A percentile compares a stretch with the other conserved stretches of the same genome.
These are phyloP conservation scores for Raphanus sativus DNA, from an alignment of 345 rosid species.

Conservation along the genomic window DNA sequence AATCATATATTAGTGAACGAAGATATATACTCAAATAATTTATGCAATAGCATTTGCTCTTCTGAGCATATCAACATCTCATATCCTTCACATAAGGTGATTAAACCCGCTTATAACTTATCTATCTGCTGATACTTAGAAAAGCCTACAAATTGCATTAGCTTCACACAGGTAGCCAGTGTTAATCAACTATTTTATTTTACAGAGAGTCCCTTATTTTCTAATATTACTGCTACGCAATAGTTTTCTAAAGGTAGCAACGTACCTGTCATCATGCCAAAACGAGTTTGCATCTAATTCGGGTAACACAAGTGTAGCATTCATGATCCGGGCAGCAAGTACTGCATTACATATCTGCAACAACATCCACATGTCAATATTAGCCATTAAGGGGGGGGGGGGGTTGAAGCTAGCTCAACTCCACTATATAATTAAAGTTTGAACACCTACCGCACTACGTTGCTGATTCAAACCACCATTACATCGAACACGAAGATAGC, in stretches of 20 bases:
- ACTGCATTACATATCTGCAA: conserved; percentile 95
- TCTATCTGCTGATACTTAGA: conserved; percentile 6
- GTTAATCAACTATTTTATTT: neutral
- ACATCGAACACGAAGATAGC: conserved; percentile 95
- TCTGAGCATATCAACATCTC: neutral
- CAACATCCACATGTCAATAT: conserved; percentile 23
- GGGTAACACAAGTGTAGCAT: conserved; percentile 95
- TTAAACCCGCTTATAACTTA: neutral
- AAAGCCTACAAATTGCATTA: conserved; percentile 4
- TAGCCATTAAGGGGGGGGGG: neutral
- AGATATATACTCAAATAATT: neutral
- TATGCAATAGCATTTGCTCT: conserved; percentile 2
- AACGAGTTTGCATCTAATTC: conserved; percentile 97
- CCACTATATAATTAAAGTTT: neutral
- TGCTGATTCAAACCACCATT: conserved; percentile 99
- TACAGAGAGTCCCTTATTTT: neutral
- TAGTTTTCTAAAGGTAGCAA: neutral
- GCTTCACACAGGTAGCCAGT: neutral
- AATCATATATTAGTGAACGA: neutral
- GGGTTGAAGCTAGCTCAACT: conserved; percentile 10
- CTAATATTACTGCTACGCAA: neutral
- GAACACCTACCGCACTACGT: conserved; percentile 80
- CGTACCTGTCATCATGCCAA: conserved; percentile 98
- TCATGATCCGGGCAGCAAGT: conserved; percentile 99
- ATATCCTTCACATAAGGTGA: neutral